These are phyloP conservation scores for Rhizopus delemar DNA, from an alignment of 371 early-diverging fungal species.

Conservation along the genomic window DNA sequence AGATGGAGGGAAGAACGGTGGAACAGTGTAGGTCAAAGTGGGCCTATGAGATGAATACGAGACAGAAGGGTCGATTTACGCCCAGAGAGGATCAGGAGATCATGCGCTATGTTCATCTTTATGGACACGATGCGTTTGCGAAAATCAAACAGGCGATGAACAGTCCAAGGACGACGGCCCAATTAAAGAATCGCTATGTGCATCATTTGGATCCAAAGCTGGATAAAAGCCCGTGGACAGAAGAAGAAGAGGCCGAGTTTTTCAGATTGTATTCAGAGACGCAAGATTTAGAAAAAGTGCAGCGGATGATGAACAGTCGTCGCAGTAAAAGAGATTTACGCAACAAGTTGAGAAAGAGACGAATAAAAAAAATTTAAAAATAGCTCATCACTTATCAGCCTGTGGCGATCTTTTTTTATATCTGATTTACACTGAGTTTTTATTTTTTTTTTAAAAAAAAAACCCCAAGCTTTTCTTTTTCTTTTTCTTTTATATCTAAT, in stretches of 20 bases:
- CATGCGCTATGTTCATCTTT: slow-evolving; percentile 9
- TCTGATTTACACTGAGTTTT: too few species aligned
- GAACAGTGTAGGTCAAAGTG: slow-evolving; percentile 28
- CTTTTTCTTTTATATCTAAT: neutral
- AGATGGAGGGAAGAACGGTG: slow-evolving; percentile 17
- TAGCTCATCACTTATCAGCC: too few species aligned
- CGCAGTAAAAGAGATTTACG: slow-evolving; percentile 19
- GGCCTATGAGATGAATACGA: slow-evolving; percentile 16
- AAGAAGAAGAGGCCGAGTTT: slow-evolving; percentile 26
- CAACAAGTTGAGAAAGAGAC: slow-evolving; percentile 11
- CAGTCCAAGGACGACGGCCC: slow-evolving; percentile 12
- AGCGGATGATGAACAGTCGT: slow-evolving; percentile 16
- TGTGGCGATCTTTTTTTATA: too few species aligned
- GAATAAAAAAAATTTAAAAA: neutral
- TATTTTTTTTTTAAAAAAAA: slow-evolving; percentile 2
- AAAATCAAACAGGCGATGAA: slow-evolving; percentile 22
- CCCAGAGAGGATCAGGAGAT: slow-evolving; percentile 22
- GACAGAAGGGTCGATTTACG: slow-evolving; percentile 24
- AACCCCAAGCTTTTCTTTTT: neutral
- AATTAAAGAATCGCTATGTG: slow-evolving; percentile 27
- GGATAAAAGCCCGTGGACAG: slow-evolving; percentile 45
- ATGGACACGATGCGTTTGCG: slow-evolving; percentile 19
- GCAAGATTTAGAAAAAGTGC: slow-evolving; percentile 11
- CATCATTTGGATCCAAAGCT: slow-evolving; percentile 30
- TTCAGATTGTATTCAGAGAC: slow-evolving; percentile 7